Evolutionary conservation across 2,329 filamentous ascomycete species (phyloP).

Genomic region (Colletotrichum lupini): DNA sequence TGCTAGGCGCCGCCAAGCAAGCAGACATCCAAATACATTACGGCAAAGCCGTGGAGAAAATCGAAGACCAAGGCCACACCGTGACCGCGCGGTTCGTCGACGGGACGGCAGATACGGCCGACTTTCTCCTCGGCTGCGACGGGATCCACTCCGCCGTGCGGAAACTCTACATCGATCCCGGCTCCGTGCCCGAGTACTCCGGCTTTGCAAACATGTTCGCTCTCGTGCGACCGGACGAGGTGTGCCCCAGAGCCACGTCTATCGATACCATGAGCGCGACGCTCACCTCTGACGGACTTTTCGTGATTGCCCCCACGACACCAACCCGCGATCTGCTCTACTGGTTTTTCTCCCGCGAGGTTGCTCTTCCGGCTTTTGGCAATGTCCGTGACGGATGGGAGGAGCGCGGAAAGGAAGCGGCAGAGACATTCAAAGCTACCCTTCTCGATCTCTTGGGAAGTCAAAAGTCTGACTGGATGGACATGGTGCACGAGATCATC

Average conservation of each 20-base stretch:
- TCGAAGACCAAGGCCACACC: not conserved
- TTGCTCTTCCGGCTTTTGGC: conserved; percentile 40
- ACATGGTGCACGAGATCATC: conserved; percentile 35
- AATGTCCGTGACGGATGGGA: conserved; percentile 46
- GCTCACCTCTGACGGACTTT: conserved; percentile 43
- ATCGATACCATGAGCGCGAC: conserved; percentile 42
- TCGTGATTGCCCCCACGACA: conserved; percentile 41
- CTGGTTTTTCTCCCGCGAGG: conserved; percentile 45
- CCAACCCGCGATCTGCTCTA: conserved; percentile 40
- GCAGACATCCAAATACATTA: conserved; percentile 16
- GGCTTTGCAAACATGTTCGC: conserved; percentile 42
- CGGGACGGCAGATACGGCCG: conserved; percentile 49
- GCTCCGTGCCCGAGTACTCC: conserved; percentile 45
- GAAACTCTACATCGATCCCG: conserved; percentile 41
- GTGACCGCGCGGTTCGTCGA: conserved; percentile 49
- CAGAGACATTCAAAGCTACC: conserved; percentile 43
- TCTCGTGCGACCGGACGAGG: conserved; percentile 38
- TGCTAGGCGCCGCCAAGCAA: not conserved
- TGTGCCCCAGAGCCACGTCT: not conserved
- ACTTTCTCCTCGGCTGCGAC: conserved; percentile 51
- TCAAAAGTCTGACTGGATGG: conserved; percentile 45
- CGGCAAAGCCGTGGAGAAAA: not conserved
- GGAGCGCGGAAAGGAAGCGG: conserved; percentile 41
- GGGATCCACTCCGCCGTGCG: conserved; percentile 52
- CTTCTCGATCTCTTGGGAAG: conserved; percentile 39